A percentile compares a stretch with the other conserved stretches of the same genome.
Conservation (phyloP, 2,329 filamentous ascomycete genomes). For the Fusarium pseudoanthophilum region DNA sequence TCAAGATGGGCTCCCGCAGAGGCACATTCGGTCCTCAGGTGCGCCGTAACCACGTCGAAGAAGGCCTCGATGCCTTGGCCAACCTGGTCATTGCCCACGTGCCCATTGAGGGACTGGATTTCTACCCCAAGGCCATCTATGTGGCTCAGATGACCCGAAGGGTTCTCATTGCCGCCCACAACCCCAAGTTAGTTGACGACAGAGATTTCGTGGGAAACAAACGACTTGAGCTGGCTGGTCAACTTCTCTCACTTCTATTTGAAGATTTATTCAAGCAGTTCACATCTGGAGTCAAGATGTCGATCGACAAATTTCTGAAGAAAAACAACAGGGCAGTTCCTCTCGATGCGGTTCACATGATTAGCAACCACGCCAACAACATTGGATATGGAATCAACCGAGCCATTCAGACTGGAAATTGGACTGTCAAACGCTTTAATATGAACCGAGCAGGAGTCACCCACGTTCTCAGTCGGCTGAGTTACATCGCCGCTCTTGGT, state of each 20-base stretch:
- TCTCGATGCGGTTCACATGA: slow-evolving; percentile 86
- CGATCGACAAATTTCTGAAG: slow-evolving; percentile 94
- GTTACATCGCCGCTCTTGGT: slow-evolving; percentile 94
- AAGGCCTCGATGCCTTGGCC: slow-evolving; percentile 91
- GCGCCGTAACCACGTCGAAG: slow-evolving; percentile 84
- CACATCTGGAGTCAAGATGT: slow-evolving; percentile 86
- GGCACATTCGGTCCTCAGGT: slow-evolving; percentile 64
- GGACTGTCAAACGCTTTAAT: slow-evolving; percentile 97
- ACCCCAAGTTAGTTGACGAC: slow-evolving; percentile 91
- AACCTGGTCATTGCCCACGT: slow-evolving; percentile 96
- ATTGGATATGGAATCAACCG: slow-evolving; percentile 95
- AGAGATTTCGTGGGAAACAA: slow-evolving; percentile 99
- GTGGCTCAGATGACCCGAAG: slow-evolving; percentile 97
- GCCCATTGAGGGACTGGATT: slow-evolving; percentile 89
- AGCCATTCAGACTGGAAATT: slow-evolving; percentile 97
- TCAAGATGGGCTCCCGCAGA: slow-evolving; percentile 84
- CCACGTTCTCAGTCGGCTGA: slow-evolving; percentile 92
- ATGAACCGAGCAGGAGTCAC: slow-evolving; percentile 98
- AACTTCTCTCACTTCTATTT: slow-evolving; percentile 91
- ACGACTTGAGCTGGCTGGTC: slow-evolving; percentile 91
- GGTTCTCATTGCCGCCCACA: slow-evolving; percentile 92
- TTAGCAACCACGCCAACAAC: slow-evolving; percentile 84
- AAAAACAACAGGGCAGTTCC: slow-evolving; percentile 90
- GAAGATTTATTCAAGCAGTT: slow-evolving; percentile 99
- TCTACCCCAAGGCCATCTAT: slow-evolving; percentile 96